A percentile compares a stretch with the other conserved stretches of the same genome.
phyloP scores from a whole-genome alignment of 2,329 filamentous ascomycete genomes.

The Coccinonectria pachysandricola region DNA sequence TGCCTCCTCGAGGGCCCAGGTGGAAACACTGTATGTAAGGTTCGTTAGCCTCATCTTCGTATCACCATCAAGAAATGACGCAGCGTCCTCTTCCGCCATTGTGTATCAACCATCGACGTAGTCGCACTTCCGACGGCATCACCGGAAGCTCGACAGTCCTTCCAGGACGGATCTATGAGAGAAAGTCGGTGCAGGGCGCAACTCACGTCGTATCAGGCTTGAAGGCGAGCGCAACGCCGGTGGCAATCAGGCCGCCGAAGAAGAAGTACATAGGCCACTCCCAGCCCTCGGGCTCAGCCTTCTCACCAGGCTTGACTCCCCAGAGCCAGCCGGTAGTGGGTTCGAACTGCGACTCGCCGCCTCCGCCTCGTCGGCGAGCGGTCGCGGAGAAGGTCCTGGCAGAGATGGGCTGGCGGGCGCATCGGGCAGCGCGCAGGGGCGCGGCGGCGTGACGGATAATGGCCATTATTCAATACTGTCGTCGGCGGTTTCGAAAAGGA shows the following conservation, averaged over 20 bases:
- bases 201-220: constrained; percentile 99
- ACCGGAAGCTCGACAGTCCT: too few species aligned
- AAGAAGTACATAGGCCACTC: constrained; percentile 79
- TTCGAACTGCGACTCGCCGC: constrained; percentile 68
- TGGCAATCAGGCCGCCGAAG: constrained; percentile 65
- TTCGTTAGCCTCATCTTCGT: constrained; percentile 16
- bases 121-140: too few species aligned
- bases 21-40: constrained; percentile 68
- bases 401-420: constrained; percentile 24
- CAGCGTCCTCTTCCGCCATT: constrained; percentile 7
- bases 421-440: constrained; percentile 28
- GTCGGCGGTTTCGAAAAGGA: constrained; percentile 9
- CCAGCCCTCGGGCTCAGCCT: constrained; percentile 94
- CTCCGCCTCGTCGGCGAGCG: constrained; percentile 30
- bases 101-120: too few species aligned
- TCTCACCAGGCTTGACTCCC: constrained; percentile 88
- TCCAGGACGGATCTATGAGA: too few species aligned
- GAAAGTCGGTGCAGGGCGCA: constrained; percentile 2
- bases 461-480: constrained; percentile 26
- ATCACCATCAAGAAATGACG: constrained; percentile 16
- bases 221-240: constrained; percentile 76
- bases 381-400: constrained; percentile 35
- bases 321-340: constrained; percentile 87
- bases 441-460: constrained; percentile 27
- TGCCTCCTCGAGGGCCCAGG: constrained; percentile 96